Conservation (phyloP, 2,329 filamentous ascomycete species). For the Stagonosporopsis chrysanthemi region DNA sequence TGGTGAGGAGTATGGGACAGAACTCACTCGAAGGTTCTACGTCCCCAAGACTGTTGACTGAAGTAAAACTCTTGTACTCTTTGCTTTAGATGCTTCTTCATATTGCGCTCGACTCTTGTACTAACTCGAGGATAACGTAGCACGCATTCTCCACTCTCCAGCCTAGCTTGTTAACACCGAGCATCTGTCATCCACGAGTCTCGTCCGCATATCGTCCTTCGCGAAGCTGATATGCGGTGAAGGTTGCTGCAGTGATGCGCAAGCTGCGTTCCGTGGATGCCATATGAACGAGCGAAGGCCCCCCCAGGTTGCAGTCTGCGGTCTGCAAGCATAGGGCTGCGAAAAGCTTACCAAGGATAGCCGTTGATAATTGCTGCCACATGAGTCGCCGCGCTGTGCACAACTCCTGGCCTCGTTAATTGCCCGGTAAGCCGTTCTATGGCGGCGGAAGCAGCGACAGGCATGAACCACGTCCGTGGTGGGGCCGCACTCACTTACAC, state of each 20-base stretch:
- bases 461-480: slow-evolving; percentile 11
- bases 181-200: background rate
- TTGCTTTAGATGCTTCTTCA: background rate
- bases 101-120: too few relatives aligned
- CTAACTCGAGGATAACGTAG: too few relatives aligned
- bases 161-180: background rate
- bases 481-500: slow-evolving; percentile 6
- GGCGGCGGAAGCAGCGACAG: background rate
- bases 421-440: slow-evolving; percentile 5
- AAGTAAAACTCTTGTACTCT: background rate
- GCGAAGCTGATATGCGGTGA: slow-evolving; percentile 10
- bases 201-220: background rate
- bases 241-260: slow-evolving; percentile 18
- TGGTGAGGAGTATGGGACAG: background rate
- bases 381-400: background rate
- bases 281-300: background rate
- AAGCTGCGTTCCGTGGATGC: background rate
- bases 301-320: background rate
- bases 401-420: background rate
- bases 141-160: background rate
- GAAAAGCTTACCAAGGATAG: background rate
- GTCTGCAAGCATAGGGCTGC: slow-evolving; percentile 1
- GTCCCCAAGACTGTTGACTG: background rate
- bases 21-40: background rate
- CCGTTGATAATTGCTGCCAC: background rate